These are phyloP conservation scores for Raphanus raphanistrum DNA, from an alignment of 345 rosid genomes.

Conservation along the genomic window DNA sequence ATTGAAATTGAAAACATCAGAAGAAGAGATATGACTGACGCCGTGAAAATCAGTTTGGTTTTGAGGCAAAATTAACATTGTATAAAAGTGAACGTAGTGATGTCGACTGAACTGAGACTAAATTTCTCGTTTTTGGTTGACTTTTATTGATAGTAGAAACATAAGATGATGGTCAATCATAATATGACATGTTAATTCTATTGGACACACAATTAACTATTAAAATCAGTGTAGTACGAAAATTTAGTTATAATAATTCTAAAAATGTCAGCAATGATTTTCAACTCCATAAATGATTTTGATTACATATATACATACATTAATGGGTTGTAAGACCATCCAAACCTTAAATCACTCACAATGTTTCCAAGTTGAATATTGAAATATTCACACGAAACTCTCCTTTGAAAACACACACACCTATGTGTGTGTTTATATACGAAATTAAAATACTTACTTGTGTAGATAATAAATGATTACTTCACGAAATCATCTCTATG, in stretches of 20 bases:
- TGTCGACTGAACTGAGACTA: not conserved
- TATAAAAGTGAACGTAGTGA: not conserved
- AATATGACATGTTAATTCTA: not conserved
- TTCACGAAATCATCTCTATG: not conserved
- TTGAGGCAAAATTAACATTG: not conserved
- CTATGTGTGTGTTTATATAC: not conserved
- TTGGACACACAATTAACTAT: not conserved
- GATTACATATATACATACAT: not conserved
- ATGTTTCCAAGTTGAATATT: not conserved
- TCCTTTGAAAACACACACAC: not conserved
- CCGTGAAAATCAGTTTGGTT: not conserved
- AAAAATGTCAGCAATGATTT: not conserved
- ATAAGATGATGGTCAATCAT: not conserved
- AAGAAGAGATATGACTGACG: not conserved
- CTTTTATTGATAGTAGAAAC: not conserved
- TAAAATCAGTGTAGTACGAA: not conserved
- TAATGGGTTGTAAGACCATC: not conserved
- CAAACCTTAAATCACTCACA: not conserved
- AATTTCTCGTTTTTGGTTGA: not conserved
- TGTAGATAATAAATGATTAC: not conserved
- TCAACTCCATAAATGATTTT: not conserved
- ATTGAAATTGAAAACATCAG: not conserved
- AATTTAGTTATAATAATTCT: not conserved
- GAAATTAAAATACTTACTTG: not conserved
- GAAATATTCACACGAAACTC: not conserved